Evolutionary conservation across 2,329 filamentous ascomycete genomes (phyloP).

Genomic region (Exserohilum turcica): DNA sequence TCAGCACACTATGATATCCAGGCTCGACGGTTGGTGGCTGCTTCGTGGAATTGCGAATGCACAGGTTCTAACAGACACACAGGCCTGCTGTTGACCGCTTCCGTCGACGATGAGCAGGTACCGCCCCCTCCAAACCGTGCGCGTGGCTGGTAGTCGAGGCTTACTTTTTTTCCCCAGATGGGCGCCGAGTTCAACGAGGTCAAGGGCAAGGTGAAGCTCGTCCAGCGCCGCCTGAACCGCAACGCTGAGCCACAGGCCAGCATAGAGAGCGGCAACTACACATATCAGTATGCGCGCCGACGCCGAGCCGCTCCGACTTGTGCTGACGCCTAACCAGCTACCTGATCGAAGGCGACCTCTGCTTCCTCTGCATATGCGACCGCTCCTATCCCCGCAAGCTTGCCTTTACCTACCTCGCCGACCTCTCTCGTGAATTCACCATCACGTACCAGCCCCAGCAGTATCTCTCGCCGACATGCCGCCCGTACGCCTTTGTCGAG

Average conservation of each 20-base stretch:
- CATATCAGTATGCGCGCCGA: constrained; percentile 71
- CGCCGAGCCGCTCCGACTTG: background rate
- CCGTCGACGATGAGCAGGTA: constrained; percentile 87
- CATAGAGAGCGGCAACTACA: constrained; percentile 84
- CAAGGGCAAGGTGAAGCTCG: constrained; percentile 87
- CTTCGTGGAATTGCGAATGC: constrained; percentile 4
- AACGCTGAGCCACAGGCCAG: constrained; percentile 89
- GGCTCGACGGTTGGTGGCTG: constrained; percentile 74
- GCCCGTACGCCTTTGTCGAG: constrained; percentile 95
- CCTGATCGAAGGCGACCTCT: constrained; percentile 78
- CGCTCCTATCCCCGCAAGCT: constrained; percentile 95
- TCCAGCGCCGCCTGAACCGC: constrained; percentile 84
- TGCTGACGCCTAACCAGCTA: constrained; percentile 63
- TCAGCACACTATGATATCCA: constrained; percentile 88
- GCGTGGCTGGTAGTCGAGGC: constrained; percentile 7
- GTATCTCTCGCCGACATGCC: constrained; percentile 74
- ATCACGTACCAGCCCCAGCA: constrained; percentile 77
- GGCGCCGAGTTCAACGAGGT: constrained; percentile 81
- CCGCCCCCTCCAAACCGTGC: background rate
- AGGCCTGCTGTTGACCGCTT: constrained; percentile 95
- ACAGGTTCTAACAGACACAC: constrained; percentile 23
- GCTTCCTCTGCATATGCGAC: constrained; percentile 94
- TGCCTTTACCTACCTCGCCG: constrained; percentile 95
- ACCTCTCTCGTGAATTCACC: constrained; percentile 88
- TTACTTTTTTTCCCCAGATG: constrained; percentile 52